A percentile compares a stretch with the other conserved stretches of the same genome.
These are phyloP conservation scores for Melaleuca alternifolia DNA, from an alignment of 345 rosid genomes.

Conservation along the genomic window DNA sequence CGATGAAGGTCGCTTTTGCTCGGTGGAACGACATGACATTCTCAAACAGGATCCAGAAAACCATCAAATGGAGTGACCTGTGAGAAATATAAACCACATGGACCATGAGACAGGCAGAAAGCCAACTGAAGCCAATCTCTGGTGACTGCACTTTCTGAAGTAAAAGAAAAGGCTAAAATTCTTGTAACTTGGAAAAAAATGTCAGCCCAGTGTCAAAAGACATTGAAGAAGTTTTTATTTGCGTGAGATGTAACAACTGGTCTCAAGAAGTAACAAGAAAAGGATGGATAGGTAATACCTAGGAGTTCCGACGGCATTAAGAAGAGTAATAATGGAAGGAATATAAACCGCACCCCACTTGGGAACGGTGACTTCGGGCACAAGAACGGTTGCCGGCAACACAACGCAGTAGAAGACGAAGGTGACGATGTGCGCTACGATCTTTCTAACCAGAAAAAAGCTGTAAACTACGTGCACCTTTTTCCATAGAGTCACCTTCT, in stretches of 20 bases:
- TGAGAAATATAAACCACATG: not conserved
- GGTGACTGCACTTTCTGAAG: not conserved
- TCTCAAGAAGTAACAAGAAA: not conserved
- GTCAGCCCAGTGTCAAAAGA: not conserved
- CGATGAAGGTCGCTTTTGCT: constrained; percentile 83
- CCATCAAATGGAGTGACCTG: constrained; percentile 78
- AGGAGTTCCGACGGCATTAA: constrained; percentile 94
- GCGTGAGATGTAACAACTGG: not conserved
- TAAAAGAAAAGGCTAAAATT: not conserved
- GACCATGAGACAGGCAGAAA: not conserved
- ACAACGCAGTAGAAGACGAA: constrained; percentile 74
- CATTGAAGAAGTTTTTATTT: not conserved
- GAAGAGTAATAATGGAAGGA: constrained; percentile 67
- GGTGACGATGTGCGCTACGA: constrained; percentile 80
- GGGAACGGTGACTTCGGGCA: constrained; percentile 84
- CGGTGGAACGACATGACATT: constrained; percentile 93
- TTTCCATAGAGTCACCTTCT: constrained; percentile 89
- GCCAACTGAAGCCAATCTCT: not conserved
- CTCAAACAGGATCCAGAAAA: constrained; percentile 96
- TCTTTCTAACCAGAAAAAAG: constrained; percentile 83
- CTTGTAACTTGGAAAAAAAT: not conserved
- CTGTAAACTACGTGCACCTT: constrained; percentile 89
- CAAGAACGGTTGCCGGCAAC: constrained; percentile 80
- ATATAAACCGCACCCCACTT: constrained; percentile 92
- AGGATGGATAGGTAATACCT: constrained; percentile 28